Evolutionary conservation across 129 eudicot species (phyloP).

Genomic region (Flaveria robusta): DNA sequence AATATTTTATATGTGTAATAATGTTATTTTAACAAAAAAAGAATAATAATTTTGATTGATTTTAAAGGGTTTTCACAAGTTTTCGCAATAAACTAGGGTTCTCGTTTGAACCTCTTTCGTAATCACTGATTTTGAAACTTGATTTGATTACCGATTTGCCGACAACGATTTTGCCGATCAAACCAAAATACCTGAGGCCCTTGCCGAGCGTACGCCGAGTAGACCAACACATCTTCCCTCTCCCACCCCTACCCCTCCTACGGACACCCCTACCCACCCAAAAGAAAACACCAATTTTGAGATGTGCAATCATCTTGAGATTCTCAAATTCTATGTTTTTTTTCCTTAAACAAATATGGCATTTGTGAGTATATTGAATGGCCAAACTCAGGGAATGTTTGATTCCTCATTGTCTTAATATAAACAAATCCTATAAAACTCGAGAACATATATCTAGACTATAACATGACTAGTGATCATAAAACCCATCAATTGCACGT

Average conservation of each 20-base stretch:
- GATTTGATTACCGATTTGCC: too few relatives aligned
- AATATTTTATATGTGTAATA: too few relatives aligned
- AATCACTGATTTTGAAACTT: too few relatives aligned
- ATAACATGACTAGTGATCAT: conserved; percentile 47
- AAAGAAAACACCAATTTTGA: conserved; percentile 45
- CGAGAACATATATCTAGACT: conserved; percentile 39
- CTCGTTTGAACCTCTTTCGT: too few relatives aligned
- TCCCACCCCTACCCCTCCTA: neutral
- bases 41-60: too few relatives aligned
- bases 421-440: conserved; percentile 32
- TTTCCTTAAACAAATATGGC: conserved; percentile 27
- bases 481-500: conserved; percentile 36
- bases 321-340: conserved; percentile 53
- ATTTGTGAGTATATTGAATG: conserved; percentile 73
- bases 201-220: too few relatives aligned
- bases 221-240: neutral
- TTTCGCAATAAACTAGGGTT: too few relatives aligned
- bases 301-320: conserved; percentile 42
- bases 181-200: too few relatives aligned
- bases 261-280: neutral
- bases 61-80: too few relatives aligned
- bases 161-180: too few relatives aligned
- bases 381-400: conserved; percentile 86
- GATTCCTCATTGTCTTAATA: conserved; percentile 63
- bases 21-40: too few relatives aligned